Conservation (phyloP, 1,139 yeast species). For the Hansenula anomala region DNA sequence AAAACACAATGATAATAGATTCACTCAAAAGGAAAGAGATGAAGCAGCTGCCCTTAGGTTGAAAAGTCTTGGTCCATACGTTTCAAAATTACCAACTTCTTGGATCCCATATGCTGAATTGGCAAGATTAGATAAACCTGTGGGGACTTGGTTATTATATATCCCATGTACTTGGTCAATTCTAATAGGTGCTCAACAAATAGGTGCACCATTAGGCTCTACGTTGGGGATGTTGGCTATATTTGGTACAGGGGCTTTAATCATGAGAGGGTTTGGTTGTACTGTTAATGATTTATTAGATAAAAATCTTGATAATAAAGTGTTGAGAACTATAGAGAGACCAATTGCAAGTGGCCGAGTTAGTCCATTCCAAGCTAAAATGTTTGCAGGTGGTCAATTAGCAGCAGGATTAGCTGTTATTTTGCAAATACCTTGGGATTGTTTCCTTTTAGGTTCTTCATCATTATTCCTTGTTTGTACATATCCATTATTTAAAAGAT, state of each 20-base stretch:
- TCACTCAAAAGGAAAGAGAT: constrained; percentile 51
- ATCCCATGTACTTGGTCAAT: constrained; percentile 65
- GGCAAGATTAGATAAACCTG: constrained; percentile 90
- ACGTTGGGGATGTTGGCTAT: constrained; percentile 56
- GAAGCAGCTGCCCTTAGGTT: constrained; percentile 54
- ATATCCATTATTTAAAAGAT: constrained; percentile 89
- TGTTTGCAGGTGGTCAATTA: constrained; percentile 68
- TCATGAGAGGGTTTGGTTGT: constrained; percentile 98
- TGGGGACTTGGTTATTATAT: constrained; percentile 79
- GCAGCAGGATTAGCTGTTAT: constrained; percentile 73
- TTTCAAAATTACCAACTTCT: constrained; percentile 59
- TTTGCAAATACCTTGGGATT: constrained; percentile 68
- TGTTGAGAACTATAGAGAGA: constrained; percentile 80
- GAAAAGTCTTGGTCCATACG: constrained; percentile 53
- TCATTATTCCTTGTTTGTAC: constrained; percentile 78
- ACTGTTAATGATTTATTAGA: constrained; percentile 90
- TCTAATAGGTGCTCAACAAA: constrained; percentile 71
- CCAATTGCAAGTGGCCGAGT: constrained; percentile 91
- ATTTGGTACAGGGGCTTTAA: constrained; percentile 77
- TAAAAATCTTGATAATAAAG: constrained; percentile 75
- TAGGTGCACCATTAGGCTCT: constrained; percentile 61
- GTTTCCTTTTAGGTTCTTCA: constrained; percentile 78
- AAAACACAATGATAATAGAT: too few relatives aligned
- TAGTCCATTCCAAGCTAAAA: constrained; percentile 63
- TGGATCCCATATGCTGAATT: constrained; percentile 89